phyloP scores from a whole-genome alignment of 1,139 yeast species.

The Scheffersomyces quercinus region DNA sequence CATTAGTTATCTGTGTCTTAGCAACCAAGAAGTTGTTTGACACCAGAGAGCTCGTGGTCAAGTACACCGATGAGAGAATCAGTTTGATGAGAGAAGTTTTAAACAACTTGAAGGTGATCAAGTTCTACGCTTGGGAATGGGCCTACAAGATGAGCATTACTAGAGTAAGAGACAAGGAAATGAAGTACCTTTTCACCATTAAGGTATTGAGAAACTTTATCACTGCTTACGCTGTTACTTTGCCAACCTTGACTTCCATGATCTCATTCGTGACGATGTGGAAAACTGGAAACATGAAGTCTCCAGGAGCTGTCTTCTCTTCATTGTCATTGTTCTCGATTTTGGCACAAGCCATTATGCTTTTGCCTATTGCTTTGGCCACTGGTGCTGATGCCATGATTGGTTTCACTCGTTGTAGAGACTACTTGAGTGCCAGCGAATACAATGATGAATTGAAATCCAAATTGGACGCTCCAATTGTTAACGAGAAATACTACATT shows the following conservation, averaged over 20 bases:
- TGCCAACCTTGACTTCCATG: slow-evolving; percentile 19
- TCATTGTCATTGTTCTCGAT: slow-evolving; percentile 54
- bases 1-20: slow-evolving; percentile 39
- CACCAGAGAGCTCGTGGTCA: slow-evolving; percentile 41
- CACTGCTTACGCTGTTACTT: slow-evolving; percentile 48
- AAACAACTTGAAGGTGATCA: slow-evolving; percentile 43
- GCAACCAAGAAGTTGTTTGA: slow-evolving; percentile 37
- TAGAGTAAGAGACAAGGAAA: slow-evolving; percentile 38
- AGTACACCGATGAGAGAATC: slow-evolving; percentile 43
- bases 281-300: slow-evolving; percentile 35
- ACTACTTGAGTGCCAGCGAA: slow-evolving; percentile 43
- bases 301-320: slow-evolving; percentile 48
- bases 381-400: slow-evolving; percentile 56
- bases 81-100: slow-evolving; percentile 47
- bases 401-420: slow-evolving; percentile 50
- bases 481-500: slow-evolving; percentile 16
- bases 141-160: slow-evolving; percentile 42
- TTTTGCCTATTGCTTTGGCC: slow-evolving; percentile 56
- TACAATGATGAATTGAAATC: slow-evolving; percentile 23
- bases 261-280: slow-evolving; percentile 42
- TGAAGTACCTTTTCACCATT: slow-evolving; percentile 43
- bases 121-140: slow-evolving; percentile 50
- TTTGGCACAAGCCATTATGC: slow-evolving; percentile 51
- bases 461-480: slow-evolving; percentile 12
- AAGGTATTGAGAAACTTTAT: slow-evolving; percentile 46